A percentile compares a stretch with the other conserved stretches of the same genome.
These are phyloP conservation scores for Tolypocladium guangdongense DNA, from an alignment of 2,329 filamentous ascomycete species.

Conservation along the genomic window DNA sequence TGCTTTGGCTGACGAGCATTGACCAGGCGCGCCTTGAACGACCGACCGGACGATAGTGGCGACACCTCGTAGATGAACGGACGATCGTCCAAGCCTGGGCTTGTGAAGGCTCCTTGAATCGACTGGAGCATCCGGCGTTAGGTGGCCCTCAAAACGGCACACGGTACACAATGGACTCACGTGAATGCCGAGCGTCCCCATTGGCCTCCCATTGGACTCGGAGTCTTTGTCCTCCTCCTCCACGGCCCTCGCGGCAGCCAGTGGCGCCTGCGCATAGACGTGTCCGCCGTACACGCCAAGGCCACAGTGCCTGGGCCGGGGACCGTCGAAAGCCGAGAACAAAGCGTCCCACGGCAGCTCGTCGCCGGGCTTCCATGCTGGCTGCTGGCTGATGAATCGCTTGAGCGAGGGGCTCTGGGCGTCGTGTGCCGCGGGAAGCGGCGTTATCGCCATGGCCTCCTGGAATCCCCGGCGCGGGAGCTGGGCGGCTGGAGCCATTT, in stretches of 20 bases:
- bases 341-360: slow-evolving; percentile 18
- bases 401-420: slow-evolving; percentile 4
- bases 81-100: slow-evolving; percentile 32
- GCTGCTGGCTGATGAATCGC: slow-evolving; percentile 19
- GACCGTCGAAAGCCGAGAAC: slow-evolving; percentile 5
- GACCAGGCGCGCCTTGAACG: slow-evolving; percentile 38
- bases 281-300: slow-evolving; percentile 24
- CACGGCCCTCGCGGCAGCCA: slow-evolving; percentile 22
- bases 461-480: slow-evolving; percentile 15
- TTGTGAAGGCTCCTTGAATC: slow-evolving; percentile 45
- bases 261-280: slow-evolving; percentile 25
- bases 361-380: slow-evolving; percentile 20
- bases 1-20: slow-evolving; percentile 34
- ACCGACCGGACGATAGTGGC: slow-evolving; percentile 31
- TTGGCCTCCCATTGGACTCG: slow-evolving; percentile 1
- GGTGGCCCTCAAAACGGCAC: background rate
- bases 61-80: slow-evolving; percentile 43
- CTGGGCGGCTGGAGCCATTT: slow-evolving; percentile 1
- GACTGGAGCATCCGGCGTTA: slow-evolving; percentile 23
- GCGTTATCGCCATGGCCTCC: slow-evolving; percentile 16
- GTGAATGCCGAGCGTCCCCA: slow-evolving; percentile 22
- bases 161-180: slow-evolving; percentile 15
- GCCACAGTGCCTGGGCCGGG: slow-evolving; percentile 6
- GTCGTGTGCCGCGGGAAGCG: slow-evolving; percentile 9
- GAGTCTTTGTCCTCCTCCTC: slow-evolving; percentile 18